A percentile compares a stretch with the other conserved stretches of the same genome.
Conservation (phyloP, 1,139 yeast species). For the Yamadazyma sp. region DNA sequence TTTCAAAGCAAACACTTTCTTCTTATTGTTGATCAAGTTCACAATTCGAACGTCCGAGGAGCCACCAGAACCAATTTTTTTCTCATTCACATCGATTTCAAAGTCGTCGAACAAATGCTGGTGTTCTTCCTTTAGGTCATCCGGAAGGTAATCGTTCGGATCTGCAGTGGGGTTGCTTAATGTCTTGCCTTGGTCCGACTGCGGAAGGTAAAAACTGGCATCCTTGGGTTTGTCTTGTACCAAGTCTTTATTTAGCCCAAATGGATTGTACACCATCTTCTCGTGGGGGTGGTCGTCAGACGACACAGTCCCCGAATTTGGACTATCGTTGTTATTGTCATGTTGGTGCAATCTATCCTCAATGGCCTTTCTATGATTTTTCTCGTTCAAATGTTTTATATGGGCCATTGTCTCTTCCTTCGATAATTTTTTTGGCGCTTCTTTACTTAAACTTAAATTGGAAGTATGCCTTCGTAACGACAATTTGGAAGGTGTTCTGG, state of each 20-base stretch:
- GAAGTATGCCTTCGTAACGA: conserved; percentile 32
- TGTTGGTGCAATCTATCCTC: conserved; percentile 13
- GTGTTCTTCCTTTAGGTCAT: conserved; percentile 50
- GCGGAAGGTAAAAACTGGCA: conserved; percentile 40
- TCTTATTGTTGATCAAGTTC: conserved; percentile 40
- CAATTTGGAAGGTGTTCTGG: conserved; percentile 26
- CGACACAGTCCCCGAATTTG: conserved; percentile 2
- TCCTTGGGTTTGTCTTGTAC: conserved; percentile 36
- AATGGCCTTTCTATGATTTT: conserved; percentile 24
- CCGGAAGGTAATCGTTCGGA: conserved; percentile 67
- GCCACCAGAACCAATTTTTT: conserved; percentile 70
- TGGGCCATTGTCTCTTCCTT: conserved; percentile 44
- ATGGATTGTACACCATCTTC: conserved; percentile 48
- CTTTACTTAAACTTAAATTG: conserved; percentile 9
- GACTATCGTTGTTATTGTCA: conserved; percentile 5
- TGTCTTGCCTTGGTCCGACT: conserved; percentile 34
- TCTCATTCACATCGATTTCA: conserved; percentile 48
- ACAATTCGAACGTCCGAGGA: conserved; percentile 64
- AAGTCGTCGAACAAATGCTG: conserved; percentile 59
- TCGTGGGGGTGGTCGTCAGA: conserved; percentile 20
- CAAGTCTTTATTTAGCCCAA: conserved; percentile 42
- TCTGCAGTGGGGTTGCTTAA: conserved; percentile 65
- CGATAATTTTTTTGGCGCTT: conserved; percentile 27
- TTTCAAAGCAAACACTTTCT: conserved; percentile 56
- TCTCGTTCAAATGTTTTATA: conserved; percentile 33